Conservation (phyloP, 768 basidiomycete genomes). For the Panaeolus cyanescens region DNA sequence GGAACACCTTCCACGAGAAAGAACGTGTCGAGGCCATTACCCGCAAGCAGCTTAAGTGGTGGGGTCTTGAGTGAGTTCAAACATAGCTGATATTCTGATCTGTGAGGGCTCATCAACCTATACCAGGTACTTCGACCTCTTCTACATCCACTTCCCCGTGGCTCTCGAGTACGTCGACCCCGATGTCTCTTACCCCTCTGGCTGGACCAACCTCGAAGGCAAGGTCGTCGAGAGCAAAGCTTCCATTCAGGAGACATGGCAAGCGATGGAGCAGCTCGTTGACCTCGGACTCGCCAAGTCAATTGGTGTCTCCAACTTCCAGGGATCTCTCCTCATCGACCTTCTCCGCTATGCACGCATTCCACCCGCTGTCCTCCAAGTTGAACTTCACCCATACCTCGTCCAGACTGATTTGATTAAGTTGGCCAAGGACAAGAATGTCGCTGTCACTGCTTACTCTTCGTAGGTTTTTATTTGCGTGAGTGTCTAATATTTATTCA, state of each 20-base stretch:
- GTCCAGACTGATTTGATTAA: constrained; percentile 58
- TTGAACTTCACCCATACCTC: constrained; percentile 73
- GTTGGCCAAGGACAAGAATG: constrained; percentile 56
- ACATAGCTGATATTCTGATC: not conserved
- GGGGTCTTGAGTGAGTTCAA: constrained; percentile 67
- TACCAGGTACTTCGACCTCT: constrained; percentile 69
- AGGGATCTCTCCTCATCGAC: constrained; percentile 72
- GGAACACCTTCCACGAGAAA: constrained; percentile 87
- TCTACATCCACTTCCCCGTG: constrained; percentile 85
- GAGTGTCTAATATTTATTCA: constrained; percentile 9
- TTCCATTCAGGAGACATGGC: constrained; percentile 83
- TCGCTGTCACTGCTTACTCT: constrained; percentile 69
- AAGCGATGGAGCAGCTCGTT: constrained; percentile 77
- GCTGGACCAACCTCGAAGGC: constrained; percentile 77
- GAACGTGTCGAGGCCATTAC: constrained; percentile 58
- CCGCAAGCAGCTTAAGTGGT: constrained; percentile 63
- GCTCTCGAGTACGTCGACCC: constrained; percentile 82
- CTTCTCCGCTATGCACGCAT: constrained; percentile 78
- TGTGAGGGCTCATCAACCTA: not conserved
- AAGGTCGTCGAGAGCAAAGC: constrained; percentile 68
- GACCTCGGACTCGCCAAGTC: constrained; percentile 72
- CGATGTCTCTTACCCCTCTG: constrained; percentile 73
- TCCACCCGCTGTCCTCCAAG: constrained; percentile 69
- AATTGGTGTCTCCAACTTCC: constrained; percentile 80
- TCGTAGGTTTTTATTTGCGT: constrained; percentile 32